These are phyloP conservation scores for Aspergillus sp. DNA, from an alignment of 2,329 filamentous ascomycete genomes.

Conservation along the genomic window DNA sequence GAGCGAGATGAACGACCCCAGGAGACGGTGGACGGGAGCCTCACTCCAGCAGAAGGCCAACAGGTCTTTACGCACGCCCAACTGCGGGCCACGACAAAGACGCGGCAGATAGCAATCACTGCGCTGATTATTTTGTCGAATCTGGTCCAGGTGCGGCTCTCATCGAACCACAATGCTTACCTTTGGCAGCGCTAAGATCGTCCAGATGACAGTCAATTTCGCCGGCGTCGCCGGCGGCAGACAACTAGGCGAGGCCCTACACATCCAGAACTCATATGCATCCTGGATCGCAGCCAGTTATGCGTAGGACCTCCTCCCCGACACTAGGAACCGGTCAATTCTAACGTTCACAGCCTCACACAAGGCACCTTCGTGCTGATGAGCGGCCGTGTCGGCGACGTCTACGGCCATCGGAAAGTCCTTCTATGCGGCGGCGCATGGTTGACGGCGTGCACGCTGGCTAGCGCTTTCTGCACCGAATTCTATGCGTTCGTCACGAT, in stretches of 20 bases:
- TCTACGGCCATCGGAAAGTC: slow-evolving; percentile 57
- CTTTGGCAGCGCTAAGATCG: too few relatives aligned
- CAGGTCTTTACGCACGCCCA: slow-evolving; percentile 19
- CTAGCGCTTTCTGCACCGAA: slow-evolving; percentile 48
- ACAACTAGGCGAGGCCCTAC: slow-evolving; percentile 17
- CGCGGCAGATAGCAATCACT: slow-evolving; percentile 18
- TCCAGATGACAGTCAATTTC: slow-evolving; percentile 28
- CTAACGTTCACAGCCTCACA: slow-evolving; percentile 41
- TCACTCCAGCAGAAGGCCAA: slow-evolving; percentile 17
- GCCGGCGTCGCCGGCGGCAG: slow-evolving; percentile 24
- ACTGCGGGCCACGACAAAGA: slow-evolving; percentile 12
- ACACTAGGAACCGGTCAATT: too few relatives aligned
- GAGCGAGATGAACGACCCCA: background rate
- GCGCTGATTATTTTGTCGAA: slow-evolving; percentile 22
- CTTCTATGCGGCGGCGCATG: slow-evolving; percentile 55
- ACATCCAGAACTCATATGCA: slow-evolving; percentile 18
- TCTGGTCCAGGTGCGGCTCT: slow-evolving; percentile 23
- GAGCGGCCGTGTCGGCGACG: slow-evolving; percentile 55
- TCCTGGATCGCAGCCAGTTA: slow-evolving; percentile 28
- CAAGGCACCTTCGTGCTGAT: slow-evolving; percentile 60
- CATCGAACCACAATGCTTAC: too few relatives aligned
- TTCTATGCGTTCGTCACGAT: slow-evolving; percentile 44
- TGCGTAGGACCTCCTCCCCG: slow-evolving; percentile 12
- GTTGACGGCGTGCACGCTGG: slow-evolving; percentile 54
- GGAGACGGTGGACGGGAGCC: background rate